Evolutionary conservation across 2,329 filamentous ascomycete species (phyloP).

Genomic region (Drechslerella dactyloides): DNA sequence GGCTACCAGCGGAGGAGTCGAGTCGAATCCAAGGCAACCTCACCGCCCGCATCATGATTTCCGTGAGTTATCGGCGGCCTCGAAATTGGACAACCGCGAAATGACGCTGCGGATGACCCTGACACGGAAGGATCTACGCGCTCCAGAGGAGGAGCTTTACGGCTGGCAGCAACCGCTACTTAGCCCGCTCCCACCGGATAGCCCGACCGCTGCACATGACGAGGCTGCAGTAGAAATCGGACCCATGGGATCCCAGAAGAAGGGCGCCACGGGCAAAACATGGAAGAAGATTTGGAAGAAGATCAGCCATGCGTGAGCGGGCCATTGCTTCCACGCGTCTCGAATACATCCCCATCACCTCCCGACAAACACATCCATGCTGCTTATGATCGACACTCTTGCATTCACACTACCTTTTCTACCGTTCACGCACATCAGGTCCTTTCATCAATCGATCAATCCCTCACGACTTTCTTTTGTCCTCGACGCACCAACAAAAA

Average conservation of each 20-base stretch:
- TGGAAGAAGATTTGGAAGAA: constrained; percentile 51
- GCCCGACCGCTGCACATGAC: constrained; percentile 28
- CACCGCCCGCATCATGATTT: constrained; percentile 8
- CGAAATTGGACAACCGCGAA: constrained; percentile 66
- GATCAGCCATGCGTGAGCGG: constrained; percentile 32
- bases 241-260: constrained; percentile 27
- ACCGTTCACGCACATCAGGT: constrained; percentile 6
- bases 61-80: constrained; percentile 12
- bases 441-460: constrained; percentile 2
- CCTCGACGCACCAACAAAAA: constrained; percentile 14
- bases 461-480: constrained; percentile 47
- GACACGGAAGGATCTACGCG: constrained; percentile 83
- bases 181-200: constrained; percentile 34
- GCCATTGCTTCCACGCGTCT: neutral
- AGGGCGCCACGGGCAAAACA: constrained; percentile 22
- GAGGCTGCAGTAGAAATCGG: constrained; percentile 2
- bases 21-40: constrained; percentile 23
- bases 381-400: constrained; percentile 25
- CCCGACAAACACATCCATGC: neutral
- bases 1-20: constrained; percentile 45
- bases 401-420: constrained; percentile 12
- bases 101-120: constrained; percentile 98
- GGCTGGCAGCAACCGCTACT: constrained; percentile 65
- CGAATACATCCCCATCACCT: neutral
- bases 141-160: constrained; percentile 74